Conservation (phyloP, 2,329 filamentous ascomycete genomes). For the Reticulascus tulasneorum region DNA sequence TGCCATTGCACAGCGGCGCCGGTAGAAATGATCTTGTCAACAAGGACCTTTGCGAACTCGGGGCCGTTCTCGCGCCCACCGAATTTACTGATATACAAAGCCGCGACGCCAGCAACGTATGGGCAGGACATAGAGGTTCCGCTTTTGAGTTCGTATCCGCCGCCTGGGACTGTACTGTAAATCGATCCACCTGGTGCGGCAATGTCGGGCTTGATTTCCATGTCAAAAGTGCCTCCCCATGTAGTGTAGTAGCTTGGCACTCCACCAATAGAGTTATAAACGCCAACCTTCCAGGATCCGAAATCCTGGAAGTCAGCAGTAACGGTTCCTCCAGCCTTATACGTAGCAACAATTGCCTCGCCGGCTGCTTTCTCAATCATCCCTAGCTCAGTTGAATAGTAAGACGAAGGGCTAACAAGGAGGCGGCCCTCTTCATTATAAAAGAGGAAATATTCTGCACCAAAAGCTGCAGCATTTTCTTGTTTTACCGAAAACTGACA, state of each 20-base stretch:
- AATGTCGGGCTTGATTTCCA: constrained; percentile 39
- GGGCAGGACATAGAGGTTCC: constrained; percentile 47
- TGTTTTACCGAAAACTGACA: constrained; percentile 24
- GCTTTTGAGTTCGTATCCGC: constrained; percentile 34
- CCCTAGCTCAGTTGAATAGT: constrained; percentile 15
- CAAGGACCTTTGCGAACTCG: constrained; percentile 24
- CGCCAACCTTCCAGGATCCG: constrained; percentile 11
- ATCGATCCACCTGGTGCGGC: constrained; percentile 37
- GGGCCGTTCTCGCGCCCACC: constrained; percentile 28
- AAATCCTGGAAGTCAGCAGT: constrained; percentile 11
- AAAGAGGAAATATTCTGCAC: constrained; percentile 22
- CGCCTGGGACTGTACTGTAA: constrained; percentile 37
- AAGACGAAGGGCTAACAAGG: constrained; percentile 5
- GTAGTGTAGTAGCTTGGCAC: constrained; percentile 34
- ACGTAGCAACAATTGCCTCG: constrained; percentile 19
- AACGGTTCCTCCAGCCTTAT: constrained; percentile 14
- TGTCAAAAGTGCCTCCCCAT: constrained; percentile 40
- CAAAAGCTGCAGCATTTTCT: constrained; percentile 19
- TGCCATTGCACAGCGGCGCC: constrained; percentile 25
- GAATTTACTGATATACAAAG: constrained; percentile 28
- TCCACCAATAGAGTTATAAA: constrained; percentile 24
- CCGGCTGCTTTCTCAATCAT: constrained; percentile 20
- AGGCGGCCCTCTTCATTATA: constrained; percentile 20
- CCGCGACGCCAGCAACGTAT: constrained; percentile 32
- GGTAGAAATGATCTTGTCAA: constrained; percentile 27